Evolutionary conservation across 164 flowering plant species (phyloP), one percentile per base, ranked within the genome.

Genomic region (Platanus orientalis): DNA sequence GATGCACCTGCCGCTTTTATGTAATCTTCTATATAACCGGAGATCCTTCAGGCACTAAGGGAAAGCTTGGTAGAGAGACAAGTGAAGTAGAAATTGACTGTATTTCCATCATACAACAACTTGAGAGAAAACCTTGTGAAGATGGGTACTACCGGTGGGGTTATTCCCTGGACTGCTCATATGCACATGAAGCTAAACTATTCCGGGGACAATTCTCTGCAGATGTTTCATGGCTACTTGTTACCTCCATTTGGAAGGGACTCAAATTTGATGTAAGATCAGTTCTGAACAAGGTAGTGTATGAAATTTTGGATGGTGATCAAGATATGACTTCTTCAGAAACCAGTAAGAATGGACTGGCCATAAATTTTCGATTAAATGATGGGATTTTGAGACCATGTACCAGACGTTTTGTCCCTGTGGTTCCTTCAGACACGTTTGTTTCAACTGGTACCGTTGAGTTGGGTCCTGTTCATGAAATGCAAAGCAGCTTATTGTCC

Each of bases 161-260:
- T 40, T 67, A 25, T 54, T 74, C 89, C 1, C 82, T 83, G 69
- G 88, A 95, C 67, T 81, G 90, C 70, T 59, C 69, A 51, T 69
- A 65, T 1, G 34, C 70, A 45, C 71, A 27, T 30, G 78, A 59
- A 63, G 73, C 76, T 40, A 89, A 80, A 62, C 53, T 94, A 47
- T 66, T 78, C 50, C 56, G 77, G 17, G 92, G 84, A 23, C 81
- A 69, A 48, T 86, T 87, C 54, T 57, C 66, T 0, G 58, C 80
- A 25, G 99, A 95, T 51, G 21, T 88, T 44, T 60, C 97, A 59
- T 95, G 96, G 96, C 58, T 89, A 40, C 69, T 92, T 45, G 97
- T 82, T 55, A 64, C 91, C 25, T 92, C 99, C 9, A 73, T 69
- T 62, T 47, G 75, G 49, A 85, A 79, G 62, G 75, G 73, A 51